phyloP scores from a whole-genome alignment of 192 early-diverging fungal species.

The Umbelopsis isabellina region DNA sequence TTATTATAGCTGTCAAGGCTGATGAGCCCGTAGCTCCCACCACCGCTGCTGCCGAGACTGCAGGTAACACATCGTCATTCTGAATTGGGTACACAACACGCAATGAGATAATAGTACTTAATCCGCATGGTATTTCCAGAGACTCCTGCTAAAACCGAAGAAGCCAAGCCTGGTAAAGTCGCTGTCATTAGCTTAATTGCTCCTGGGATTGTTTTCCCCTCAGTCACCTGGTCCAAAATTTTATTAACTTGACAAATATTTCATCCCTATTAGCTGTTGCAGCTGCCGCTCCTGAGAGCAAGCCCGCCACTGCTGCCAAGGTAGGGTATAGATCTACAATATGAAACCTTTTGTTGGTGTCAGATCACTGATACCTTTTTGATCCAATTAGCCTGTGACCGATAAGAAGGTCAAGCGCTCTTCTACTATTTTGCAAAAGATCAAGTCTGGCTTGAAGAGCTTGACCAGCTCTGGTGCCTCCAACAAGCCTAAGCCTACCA shows the following conservation, averaged over 20 bases:
- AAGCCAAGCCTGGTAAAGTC: slow-evolving; percentile 13
- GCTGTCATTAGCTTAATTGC: too few species aligned
- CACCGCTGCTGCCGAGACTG: slow-evolving; percentile 1
- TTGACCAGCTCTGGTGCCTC: neutral
- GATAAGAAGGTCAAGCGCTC: slow-evolving; percentile 23
- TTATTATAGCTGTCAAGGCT: slow-evolving; percentile 11
- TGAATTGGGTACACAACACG: neutral
- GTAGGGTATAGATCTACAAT: neutral
- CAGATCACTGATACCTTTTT: neutral
- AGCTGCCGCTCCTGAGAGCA: slow-evolving; percentile 1
- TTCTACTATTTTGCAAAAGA: slow-evolving; percentile 18
- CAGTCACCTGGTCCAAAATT: neutral
- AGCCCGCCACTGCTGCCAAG: slow-evolving; percentile 19
- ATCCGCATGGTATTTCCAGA: too few species aligned
- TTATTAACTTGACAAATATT: neutral
- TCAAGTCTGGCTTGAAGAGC: slow-evolving; percentile 11
- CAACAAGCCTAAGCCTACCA: slow-evolving; percentile 8
- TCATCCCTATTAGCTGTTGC: neutral
- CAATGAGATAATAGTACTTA: neutral
- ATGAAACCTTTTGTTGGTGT: too few species aligned
- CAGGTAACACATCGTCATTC: slow-evolving; percentile 13
- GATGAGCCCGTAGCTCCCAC: slow-evolving; percentile 1
- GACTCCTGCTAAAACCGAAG: neutral
- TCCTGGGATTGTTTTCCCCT: too few species aligned
- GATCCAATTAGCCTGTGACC: neutral